These are phyloP conservation scores for Salinomyces thailandicus DNA, from an alignment of 2,329 filamentous ascomycete species.

Conservation along the genomic window DNA sequence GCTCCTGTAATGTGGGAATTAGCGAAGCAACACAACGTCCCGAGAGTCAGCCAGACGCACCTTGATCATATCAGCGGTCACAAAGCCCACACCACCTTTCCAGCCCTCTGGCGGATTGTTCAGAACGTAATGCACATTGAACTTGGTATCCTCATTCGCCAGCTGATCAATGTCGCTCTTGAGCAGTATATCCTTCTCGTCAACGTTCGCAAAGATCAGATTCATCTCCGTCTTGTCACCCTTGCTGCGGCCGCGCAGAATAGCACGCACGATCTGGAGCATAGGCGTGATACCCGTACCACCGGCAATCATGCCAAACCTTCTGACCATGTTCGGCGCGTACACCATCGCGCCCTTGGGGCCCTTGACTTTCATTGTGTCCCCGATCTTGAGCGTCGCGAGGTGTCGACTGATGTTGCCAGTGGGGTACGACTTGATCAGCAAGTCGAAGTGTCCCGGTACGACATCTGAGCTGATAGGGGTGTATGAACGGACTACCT, in stretches of 20 bases:
- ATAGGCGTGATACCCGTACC: slow-evolving; percentile 98
- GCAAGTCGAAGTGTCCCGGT: slow-evolving; percentile 84
- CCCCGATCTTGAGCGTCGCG: slow-evolving; percentile 68
- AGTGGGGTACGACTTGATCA: slow-evolving; percentile 95
- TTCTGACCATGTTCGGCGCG: slow-evolving; percentile 88
- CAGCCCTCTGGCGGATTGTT: slow-evolving; percentile 91
- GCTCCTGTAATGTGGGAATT: slow-evolving; percentile 53
- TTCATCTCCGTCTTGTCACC: slow-evolving; percentile 75
- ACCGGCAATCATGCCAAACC: slow-evolving; percentile 96
- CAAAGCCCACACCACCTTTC: slow-evolving; percentile 88
- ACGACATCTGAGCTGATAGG: slow-evolving; percentile 84
- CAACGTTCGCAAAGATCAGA: slow-evolving; percentile 95
- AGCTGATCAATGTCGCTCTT: slow-evolving; percentile 82
- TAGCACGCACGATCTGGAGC: slow-evolving; percentile 89
- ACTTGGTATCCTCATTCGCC: slow-evolving; percentile 62
- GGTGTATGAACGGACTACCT: slow-evolving; percentile 85
- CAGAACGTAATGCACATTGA: slow-evolving; percentile 87
- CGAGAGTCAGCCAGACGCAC: slow-evolving; percentile 27
- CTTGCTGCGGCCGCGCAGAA: slow-evolving; percentile 42
- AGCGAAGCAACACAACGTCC: slow-evolving; percentile 9
- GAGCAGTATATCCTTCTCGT: slow-evolving; percentile 81
- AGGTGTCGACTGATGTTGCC: slow-evolving; percentile 96
- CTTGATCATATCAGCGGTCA: slow-evolving; percentile 91
- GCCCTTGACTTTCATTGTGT: slow-evolving; percentile 80
- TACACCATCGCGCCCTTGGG: slow-evolving; percentile 98